Base-by-base conservation (phyloP, 768 basidiomycete genomes). In the Trametes maxima region DNA sequence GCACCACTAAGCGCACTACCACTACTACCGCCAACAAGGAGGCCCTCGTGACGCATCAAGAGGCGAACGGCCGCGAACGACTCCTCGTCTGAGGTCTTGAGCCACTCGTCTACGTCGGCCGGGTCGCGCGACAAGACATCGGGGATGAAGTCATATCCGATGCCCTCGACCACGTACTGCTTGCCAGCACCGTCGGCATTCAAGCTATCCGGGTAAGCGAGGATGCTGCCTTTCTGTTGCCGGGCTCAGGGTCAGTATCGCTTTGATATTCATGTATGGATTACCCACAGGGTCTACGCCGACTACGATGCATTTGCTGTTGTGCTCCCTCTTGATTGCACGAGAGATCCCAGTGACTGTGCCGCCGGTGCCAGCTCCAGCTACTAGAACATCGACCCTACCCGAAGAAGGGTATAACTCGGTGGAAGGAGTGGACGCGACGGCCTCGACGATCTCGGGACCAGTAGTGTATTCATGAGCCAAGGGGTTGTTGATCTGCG, bases 141-240 rank as follows among this genome's bases (percentile, higher is more conserved):
- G 0, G 96, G 95, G 46, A 96, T 71, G 70, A 96, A 96, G 73
- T 96, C 94, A 67, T 95, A 94, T 25, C 97, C 97, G 55, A 98
- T 98, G n/a, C 97, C 97, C 72, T 99, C 97, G 21, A 98, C 86
- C 52, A 86, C 72, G 68, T 98, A 98, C 54, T 77, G 74, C 25
- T 68, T 69, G 11, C 82, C 87, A 43, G 73, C 74, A 52, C 76
- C 82, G 21, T 73, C 76, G 1, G 70, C 71, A 68, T 94, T 94
- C 49, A 94, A 77, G 17, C 70, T 63, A 42, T 86, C 82, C 0
- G 94, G 92, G 33, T 79, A 60, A 0, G 94, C 94, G 33, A 98
- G 85, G 58, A 96, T 83, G 67, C 95, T 97, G 43, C 96, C 96
- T 73, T 85, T 82, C 92, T 93, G 65, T n/a, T 40, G 6, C 25